phyloP scores from a whole-genome alignment of 345 rosid genomes.

The Salix purpurea region DNA sequence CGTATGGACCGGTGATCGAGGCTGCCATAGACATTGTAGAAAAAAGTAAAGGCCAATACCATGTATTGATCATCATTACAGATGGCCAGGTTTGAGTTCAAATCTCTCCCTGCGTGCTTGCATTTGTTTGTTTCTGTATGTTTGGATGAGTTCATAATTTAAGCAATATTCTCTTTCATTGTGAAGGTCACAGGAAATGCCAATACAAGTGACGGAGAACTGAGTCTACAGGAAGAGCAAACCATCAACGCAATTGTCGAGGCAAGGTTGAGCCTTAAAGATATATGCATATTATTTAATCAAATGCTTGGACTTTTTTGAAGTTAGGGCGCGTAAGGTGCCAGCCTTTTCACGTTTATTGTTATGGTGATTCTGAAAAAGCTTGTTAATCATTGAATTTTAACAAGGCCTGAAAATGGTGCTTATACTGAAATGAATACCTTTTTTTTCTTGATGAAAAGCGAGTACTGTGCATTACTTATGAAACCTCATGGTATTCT shows the following conservation, averaged over 20 bases:
- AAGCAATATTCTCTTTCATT: not conserved
- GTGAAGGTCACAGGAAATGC: constrained; percentile 58
- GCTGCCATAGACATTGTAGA: constrained; percentile 67
- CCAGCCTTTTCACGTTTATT: not conserved
- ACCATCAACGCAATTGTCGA: constrained; percentile 55
- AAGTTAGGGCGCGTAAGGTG: not conserved
- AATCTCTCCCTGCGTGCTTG: not conserved
- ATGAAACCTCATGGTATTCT: not conserved
- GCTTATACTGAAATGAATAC: not conserved
- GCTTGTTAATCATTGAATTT: not conserved
- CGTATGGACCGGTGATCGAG: constrained; percentile 65
- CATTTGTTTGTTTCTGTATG: not conserved
- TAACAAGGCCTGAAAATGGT: not conserved
- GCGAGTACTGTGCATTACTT: not conserved
- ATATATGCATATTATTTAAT: not conserved
- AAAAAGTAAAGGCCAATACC: constrained; percentile 64
- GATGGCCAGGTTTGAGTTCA: constrained; percentile 68
- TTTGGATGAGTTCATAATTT: not conserved
- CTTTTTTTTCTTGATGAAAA: not conserved
- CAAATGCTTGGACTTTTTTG: not conserved
- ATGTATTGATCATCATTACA: constrained; percentile 66
- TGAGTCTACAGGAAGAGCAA: constrained; percentile 55
- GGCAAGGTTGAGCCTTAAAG: constrained; percentile 44
- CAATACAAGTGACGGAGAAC: constrained; percentile 37
- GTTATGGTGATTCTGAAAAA: not conserved